Evolutionary conservation across 495 filamentous ascomycete genomes (phyloP).

Genomic region (Lichenothelia convexa): DNA sequence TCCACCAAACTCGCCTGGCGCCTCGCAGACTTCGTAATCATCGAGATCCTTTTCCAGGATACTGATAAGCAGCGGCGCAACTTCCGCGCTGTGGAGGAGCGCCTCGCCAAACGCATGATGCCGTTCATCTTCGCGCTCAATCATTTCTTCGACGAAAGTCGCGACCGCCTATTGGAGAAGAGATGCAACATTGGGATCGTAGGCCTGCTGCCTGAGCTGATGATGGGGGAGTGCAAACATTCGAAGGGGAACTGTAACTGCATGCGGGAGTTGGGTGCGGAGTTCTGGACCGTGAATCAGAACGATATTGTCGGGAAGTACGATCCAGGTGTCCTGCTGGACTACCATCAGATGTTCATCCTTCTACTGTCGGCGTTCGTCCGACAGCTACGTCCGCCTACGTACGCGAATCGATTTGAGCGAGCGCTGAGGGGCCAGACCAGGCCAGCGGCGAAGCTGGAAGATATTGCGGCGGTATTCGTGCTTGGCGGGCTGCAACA

Average conservation of each 20-base stretch:
- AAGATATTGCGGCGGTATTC: neutral
- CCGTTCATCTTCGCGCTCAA: constrained; percentile 10
- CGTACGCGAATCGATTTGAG: neutral
- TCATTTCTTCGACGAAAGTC: constrained; percentile 12
- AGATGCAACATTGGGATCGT: constrained; percentile 7
- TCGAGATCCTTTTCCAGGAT: constrained; percentile 7
- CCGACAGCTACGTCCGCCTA: neutral
- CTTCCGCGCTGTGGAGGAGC: constrained; percentile 6
- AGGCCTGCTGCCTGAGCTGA: too few species aligned
- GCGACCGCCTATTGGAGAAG: constrained; percentile 8
- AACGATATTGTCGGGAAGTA: neutral
- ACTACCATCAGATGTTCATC: neutral
- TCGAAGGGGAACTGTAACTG: too few species aligned
- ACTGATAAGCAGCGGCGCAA: constrained; percentile 7
- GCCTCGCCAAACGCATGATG: constrained; percentile 11
- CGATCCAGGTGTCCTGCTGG: neutral
- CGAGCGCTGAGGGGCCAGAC: neutral
- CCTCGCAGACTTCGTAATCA: constrained; percentile 10
- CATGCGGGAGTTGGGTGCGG: too few species aligned
- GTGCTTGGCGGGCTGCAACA: neutral
- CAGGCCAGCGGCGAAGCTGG: neutral
- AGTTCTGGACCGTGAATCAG: too few species aligned
- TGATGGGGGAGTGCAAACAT: too few species aligned
- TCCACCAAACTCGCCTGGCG: constrained; percentile 9
- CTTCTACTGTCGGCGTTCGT: neutral